Evolutionary conservation across 495 filamentous ascomycete species (phyloP), one percentile per base, ranked within the genome.

Genomic region (Penicillium subrubescens): DNA sequence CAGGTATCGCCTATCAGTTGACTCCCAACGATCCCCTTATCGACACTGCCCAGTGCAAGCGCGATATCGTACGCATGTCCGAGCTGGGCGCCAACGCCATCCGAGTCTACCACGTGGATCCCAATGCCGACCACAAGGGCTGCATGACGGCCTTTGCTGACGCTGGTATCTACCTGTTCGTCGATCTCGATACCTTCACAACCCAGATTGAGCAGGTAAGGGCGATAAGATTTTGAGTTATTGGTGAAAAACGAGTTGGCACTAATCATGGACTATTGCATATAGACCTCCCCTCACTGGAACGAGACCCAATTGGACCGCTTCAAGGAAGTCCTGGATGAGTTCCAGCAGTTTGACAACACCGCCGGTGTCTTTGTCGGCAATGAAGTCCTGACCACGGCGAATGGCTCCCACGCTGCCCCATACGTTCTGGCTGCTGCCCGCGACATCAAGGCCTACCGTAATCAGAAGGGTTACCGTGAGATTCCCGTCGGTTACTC

Each of bases 31-130:
- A 97, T 72, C 93, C 93, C 21, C 83, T 97, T 66, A 75, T 89
- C 61, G 83, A 95, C 72, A 83, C 82, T 43, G 83, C 82, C 39
- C 93, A 97, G 83, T 97, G 93, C 79, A 76, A 83, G 66, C 88
- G 87, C 52, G 93, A 97, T 80, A 88, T 90, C 44, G 75, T 77
- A 19, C 83, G 92, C 59, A 97, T 97, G 93, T 78, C 91, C 70
- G 85, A 87, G 39, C 75, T 97, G 52, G 92, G 92, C 60, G 83
- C 91, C 75, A 97, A 97, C 73, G 81, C 90, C 21, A 94, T 97
- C 70, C 91, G 93, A 50, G 90, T 96, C 50, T 97, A 97, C 76
- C 93, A 96, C 71, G 93, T 96, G 59, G 89, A 94, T 67, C 73
- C 90, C 4, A 70, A 72, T 19, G 84, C 69, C 31, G 82, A 94